These are phyloP conservation scores for Meredithiella fracta DNA, from an alignment of 2,329 filamentous ascomycete species.

Conservation along the genomic window DNA sequence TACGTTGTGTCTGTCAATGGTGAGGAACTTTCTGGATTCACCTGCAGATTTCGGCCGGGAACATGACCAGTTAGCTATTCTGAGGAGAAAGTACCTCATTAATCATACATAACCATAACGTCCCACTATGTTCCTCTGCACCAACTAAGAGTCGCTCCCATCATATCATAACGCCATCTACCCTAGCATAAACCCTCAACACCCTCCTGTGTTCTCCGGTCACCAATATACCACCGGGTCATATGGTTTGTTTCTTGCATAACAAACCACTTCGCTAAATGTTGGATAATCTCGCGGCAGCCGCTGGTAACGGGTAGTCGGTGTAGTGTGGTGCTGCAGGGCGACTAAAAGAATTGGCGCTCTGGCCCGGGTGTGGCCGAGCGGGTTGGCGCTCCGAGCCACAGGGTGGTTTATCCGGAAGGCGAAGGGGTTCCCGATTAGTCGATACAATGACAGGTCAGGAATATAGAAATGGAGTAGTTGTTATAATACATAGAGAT, in stretches of 20 bases:
- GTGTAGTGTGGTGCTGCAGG: not conserved
- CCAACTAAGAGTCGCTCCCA: no score
- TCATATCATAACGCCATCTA: not conserved
- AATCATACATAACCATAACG: no score
- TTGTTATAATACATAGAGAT: no score
- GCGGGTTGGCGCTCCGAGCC: not conserved
- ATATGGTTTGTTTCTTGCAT: slow-evolving; percentile 2
- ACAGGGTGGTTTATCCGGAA: not conserved
- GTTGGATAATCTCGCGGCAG: not conserved
- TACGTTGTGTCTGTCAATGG: no score
- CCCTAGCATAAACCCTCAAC: not conserved
- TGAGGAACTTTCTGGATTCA: no score
- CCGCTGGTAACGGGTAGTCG: not conserved
- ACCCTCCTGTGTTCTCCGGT: not conserved
- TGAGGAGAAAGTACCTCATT: no score
- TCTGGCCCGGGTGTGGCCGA: not conserved
- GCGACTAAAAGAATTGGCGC: no score
- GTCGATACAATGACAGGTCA: not conserved
- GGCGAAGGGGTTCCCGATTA: not conserved
- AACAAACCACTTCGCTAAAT: slow-evolving; percentile 4
- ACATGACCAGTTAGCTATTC: no score
- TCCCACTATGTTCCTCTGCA: not conserved
- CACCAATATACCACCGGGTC: not conserved
- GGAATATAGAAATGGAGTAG: not conserved
- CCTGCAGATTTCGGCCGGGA: no score